These are phyloP conservation scores for Penicillium malachiteum DNA, from an alignment of 495 filamentous ascomycete species.

Conservation along the genomic window DNA sequence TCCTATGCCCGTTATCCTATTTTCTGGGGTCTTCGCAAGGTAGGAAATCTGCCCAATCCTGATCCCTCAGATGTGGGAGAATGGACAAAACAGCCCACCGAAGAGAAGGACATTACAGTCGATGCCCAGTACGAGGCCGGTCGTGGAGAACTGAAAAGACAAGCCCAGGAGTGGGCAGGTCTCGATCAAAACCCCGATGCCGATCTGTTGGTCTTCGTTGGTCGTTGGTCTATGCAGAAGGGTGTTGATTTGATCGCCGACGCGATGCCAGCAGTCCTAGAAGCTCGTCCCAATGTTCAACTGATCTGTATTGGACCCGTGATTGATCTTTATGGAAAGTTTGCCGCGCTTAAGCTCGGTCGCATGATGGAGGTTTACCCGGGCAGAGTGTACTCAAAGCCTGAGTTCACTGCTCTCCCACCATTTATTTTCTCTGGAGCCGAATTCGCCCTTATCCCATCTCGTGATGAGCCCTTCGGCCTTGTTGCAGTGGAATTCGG, in stretches of 20 bases:
- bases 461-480: conserved; percentile 77
- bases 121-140: conserved; percentile 58
- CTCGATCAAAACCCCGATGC: conserved; percentile 66
- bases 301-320: conserved; percentile 71
- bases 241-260: conserved; percentile 80
- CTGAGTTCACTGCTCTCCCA: conserved; percentile 73
- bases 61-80: conserved; percentile 73
- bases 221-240: conserved; percentile 78
- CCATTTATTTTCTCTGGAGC: conserved; percentile 77
- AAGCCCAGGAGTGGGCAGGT: conserved; percentile 77
- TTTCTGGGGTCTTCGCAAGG: conserved; percentile 72
- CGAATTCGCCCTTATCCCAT: conserved; percentile 77
- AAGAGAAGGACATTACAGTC: conserved; percentile 52
- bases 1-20: conserved; percentile 75
- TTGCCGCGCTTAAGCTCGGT: conserved; percentile 72
- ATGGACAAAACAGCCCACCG: conserved; percentile 57
- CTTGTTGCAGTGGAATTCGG: conserved; percentile 79
- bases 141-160: conserved; percentile 58
- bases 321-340: conserved; percentile 77
- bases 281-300: conserved; percentile 65
- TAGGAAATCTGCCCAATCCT: conserved; percentile 71
- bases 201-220: conserved; percentile 76
- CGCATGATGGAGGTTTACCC: conserved; percentile 73
- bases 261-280: conserved; percentile 68
- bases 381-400: conserved; percentile 72